Percentiles rank a stretch among this genome's conserved stretches.
Evolutionary conservation across 352 stramenopile species (phyloP).

Genomic region (Salisapilia sapeloensis): DNA sequence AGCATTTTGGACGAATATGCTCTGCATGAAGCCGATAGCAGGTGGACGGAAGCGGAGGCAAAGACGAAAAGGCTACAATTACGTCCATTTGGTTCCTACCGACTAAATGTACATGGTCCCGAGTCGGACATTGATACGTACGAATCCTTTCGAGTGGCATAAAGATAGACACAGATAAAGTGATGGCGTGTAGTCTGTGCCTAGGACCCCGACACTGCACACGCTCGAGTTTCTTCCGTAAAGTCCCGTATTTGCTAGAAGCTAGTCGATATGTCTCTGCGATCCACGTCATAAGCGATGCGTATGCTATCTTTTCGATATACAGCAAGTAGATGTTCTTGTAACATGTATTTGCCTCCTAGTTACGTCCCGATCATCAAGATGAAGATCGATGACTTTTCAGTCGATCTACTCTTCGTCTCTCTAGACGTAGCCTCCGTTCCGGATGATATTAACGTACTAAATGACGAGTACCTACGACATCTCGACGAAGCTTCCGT

Average conservation of each 20-base stretch:
- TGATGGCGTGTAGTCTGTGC: conserved; percentile 35
- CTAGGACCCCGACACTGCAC: conserved; percentile 68
- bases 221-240: conserved; percentile 79
- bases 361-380: conserved; percentile 88
- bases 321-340: conserved; percentile 1
- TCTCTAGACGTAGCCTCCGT: conserved; percentile 44
- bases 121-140: conserved; percentile 80
- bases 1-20: conserved; percentile 63
- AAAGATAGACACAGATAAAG: too few species aligned
- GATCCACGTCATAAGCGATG: conserved; percentile 73
- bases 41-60: conserved; percentile 26
- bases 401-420: conserved; percentile 90
- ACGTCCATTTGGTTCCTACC: conserved; percentile 86
- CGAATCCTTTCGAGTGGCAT: too few species aligned
- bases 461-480: conserved; percentile 60
- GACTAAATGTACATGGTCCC: conserved; percentile 68
- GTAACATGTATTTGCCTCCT: conserved; percentile 1
- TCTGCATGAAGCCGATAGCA: conserved; percentile 31
- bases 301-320: conserved; percentile 40
- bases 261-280: conserved; percentile 40
- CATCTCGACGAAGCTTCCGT: conserved; percentile 85
- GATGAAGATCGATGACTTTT: conserved; percentile 81
- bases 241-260: conserved; percentile 63
- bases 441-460: conserved; percentile 44
- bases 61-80: conserved; percentile 31